Evolutionary conservation across 768 basidiomycete genomes (phyloP).

Genomic region (Agrocybe pediades): DNA sequence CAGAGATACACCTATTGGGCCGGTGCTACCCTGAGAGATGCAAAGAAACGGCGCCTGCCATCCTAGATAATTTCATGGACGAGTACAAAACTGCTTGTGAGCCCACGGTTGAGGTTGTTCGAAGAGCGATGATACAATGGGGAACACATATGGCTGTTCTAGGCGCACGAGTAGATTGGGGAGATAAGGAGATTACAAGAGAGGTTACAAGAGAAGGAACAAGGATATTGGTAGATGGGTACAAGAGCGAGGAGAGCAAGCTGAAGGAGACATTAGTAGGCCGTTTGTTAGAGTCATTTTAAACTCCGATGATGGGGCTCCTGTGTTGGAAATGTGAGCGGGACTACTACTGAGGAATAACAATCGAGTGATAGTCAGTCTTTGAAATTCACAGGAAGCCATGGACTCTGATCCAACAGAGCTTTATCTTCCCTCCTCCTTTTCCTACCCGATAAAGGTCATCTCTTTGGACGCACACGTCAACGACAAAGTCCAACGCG

Average conservation of each 20-base stretch:
- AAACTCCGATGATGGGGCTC: slow-evolving; percentile 25
- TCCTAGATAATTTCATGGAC: slow-evolving; percentile 46
- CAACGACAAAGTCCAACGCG: slow-evolving; percentile 56
- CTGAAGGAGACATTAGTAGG: slow-evolving; percentile 29
- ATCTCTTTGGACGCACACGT: slow-evolving; percentile 61
- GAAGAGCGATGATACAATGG: slow-evolving; percentile 44
- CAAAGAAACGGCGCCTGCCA: slow-evolving; percentile 31
- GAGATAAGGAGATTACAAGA: slow-evolving; percentile 45
- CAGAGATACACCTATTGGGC: slow-evolving; percentile 54
- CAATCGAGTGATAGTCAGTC: too few species aligned
- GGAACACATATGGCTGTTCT: slow-evolving; percentile 57
- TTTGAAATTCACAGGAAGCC: neutral
- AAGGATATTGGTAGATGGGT: slow-evolving; percentile 39
- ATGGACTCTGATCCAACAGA: slow-evolving; percentile 70
- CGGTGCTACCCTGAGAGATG: slow-evolving; percentile 44
- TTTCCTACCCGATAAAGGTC: slow-evolving; percentile 88
- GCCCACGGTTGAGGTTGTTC: slow-evolving; percentile 31
- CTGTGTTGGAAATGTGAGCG: slow-evolving; percentile 2
- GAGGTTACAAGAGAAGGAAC: slow-evolving; percentile 54
- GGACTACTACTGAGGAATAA: slow-evolving; percentile 14
- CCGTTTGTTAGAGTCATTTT: slow-evolving; percentile 7
- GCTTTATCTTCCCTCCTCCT: slow-evolving; percentile 70
- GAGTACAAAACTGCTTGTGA: slow-evolving; percentile 38
- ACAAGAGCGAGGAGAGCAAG: slow-evolving; percentile 22
- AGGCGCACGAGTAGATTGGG: slow-evolving; percentile 55